phyloP scores from a whole-genome alignment of 306 rosid genomes.

The Crataegus laevigata region DNA sequence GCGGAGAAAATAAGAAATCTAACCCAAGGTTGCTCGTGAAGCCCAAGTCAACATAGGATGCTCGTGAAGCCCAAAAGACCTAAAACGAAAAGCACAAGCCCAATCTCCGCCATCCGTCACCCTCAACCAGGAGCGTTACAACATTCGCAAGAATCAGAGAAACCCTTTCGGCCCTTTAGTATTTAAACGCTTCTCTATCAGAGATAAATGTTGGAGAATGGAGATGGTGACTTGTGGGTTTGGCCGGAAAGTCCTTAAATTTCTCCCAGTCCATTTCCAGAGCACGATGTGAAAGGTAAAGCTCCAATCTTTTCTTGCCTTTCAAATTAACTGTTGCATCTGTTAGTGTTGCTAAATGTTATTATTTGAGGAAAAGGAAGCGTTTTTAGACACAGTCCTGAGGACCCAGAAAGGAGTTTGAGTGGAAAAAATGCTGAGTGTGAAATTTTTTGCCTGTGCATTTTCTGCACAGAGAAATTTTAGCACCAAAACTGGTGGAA shows the following conservation, averaged over 20 bases:
- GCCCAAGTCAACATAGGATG: neutral
- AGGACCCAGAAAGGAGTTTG: conserved; percentile 7
- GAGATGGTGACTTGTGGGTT: neutral
- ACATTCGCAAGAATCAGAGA: neutral
- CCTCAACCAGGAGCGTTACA: neutral
- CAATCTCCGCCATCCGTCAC: neutral
- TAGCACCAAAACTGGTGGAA: conserved; percentile 14
- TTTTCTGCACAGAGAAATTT: conserved; percentile 16
- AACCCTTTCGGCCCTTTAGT: neutral
- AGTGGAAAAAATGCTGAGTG: neutral
- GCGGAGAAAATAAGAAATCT: neutral
- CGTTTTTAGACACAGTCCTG: neutral
- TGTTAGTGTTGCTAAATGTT: neutral
- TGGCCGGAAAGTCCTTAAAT: neutral
- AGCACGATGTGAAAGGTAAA: neutral
- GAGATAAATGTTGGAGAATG: neutral
- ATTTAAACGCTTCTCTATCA: neutral
- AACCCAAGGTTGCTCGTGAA: neutral
- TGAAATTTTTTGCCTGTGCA: conserved; percentile 11
- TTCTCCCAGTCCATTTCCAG: neutral
- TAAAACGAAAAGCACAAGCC: neutral
- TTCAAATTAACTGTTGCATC: neutral
- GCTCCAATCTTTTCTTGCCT: neutral
- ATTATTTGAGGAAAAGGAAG: too few species aligned
- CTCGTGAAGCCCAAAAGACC: neutral